Evolutionary conservation across 2,329 filamentous ascomycete genomes (phyloP).

Genomic region (Aspergillus neotritici): DNA sequence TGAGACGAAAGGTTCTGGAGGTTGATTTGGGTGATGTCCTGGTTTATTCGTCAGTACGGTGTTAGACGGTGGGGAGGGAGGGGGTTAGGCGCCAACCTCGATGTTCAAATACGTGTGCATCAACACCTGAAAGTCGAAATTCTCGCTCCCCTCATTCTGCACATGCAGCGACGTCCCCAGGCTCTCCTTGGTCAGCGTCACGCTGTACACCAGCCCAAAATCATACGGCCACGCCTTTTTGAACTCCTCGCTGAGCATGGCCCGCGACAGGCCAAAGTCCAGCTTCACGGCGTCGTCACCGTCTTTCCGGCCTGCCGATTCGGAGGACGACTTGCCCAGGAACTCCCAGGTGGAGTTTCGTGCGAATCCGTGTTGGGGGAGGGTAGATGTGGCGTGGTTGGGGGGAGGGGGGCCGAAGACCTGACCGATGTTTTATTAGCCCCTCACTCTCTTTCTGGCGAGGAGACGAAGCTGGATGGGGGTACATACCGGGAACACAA

Average conservation of each 20-base stretch:
- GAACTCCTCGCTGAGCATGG: conserved; percentile 62
- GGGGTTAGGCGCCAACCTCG: conserved; percentile 62
- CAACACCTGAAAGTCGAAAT: conserved; percentile 87
- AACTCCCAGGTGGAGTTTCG: conserved; percentile 90
- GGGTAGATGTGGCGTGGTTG: conserved; percentile 68
- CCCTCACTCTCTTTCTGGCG: neutral
- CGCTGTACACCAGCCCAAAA: conserved; percentile 89
- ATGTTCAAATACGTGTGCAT: conserved; percentile 86
- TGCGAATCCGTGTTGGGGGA: conserved; percentile 93
- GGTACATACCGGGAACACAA: conserved; percentile 78
- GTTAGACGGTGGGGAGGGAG: neutral
- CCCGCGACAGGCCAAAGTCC: conserved; percentile 82
- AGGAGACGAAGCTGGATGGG: neutral
- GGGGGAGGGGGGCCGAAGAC: conserved; percentile 78
- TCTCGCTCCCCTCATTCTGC: conserved; percentile 73
- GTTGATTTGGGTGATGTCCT: conserved; percentile 73
- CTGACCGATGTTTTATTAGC: conserved; percentile 33
- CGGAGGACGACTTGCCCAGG: conserved; percentile 49
- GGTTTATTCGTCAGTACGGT: too few relatives aligned
- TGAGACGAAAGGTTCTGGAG: conserved; percentile 72
- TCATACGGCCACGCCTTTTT: conserved; percentile 74
- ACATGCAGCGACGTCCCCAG: conserved; percentile 79
- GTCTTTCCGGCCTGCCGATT: conserved; percentile 33
- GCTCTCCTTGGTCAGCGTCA: conserved; percentile 69
- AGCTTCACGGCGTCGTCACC: conserved; percentile 74